Conservation (phyloP, 164 flowering plant genomes). For the Vitis amurensis region DNA sequence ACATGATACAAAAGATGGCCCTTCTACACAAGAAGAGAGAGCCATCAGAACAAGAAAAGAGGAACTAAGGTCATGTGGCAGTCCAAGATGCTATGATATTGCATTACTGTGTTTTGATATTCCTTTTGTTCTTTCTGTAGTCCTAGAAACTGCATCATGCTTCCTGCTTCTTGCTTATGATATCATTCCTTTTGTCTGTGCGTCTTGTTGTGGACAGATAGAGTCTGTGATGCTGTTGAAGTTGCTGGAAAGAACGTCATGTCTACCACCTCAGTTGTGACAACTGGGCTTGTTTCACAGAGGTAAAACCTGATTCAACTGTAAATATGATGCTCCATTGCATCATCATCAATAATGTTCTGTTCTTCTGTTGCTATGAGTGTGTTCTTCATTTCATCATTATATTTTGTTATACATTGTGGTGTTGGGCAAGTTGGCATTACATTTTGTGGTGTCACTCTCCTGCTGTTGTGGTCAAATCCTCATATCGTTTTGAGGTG, state of each 20-base stretch:
- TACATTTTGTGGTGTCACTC: not conserved
- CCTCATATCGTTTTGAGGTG: too few species aligned
- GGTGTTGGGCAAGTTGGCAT: not conserved
- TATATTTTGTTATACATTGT: not conserved
- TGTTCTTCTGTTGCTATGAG: too few species aligned
- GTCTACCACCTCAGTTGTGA: slow-evolving; percentile 83
- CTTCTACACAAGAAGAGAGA: too few species aligned
- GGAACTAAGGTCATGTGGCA: too few species aligned
- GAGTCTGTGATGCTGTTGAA: slow-evolving; percentile 88
- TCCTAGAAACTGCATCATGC: not conserved
- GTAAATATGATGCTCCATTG: not conserved
- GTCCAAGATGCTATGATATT: not conserved
- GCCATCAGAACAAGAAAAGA: too few species aligned
- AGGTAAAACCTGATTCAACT: slow-evolving; percentile 38
- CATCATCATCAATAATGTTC: not conserved
- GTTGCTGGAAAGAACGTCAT: slow-evolving; percentile 82
- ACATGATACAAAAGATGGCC: too few species aligned
- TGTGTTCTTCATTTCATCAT: slow-evolving; percentile 6
- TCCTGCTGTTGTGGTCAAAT: not conserved
- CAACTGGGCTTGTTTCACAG: slow-evolving; percentile 76
- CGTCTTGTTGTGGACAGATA: slow-evolving; percentile 33
- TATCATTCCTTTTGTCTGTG: not conserved
- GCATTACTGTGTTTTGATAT: not conserved
- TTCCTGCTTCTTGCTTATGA: not conserved
- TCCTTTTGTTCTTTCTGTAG: too few species aligned